A percentile compares a stretch with the other conserved stretches of the same genome.
These are phyloP conservation scores for Trichoderma sp. DNA, from an alignment of 2,329 filamentous ascomycete species.

Conservation along the genomic window DNA sequence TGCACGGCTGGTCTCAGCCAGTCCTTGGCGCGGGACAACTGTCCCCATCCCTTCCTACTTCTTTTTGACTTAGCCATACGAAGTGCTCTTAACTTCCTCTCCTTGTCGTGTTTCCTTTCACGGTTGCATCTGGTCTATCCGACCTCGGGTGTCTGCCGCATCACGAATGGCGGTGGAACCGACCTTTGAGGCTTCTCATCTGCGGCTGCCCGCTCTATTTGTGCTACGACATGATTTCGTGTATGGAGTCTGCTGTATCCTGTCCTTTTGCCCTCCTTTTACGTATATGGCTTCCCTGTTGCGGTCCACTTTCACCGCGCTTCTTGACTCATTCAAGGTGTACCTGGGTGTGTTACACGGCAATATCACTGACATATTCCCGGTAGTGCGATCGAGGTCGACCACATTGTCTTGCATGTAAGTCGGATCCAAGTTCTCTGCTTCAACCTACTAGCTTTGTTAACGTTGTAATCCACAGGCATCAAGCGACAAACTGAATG, in stretches of 20 bases:
- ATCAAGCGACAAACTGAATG: conserved; percentile 76
- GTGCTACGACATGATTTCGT: neutral
- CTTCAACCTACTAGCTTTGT: neutral
- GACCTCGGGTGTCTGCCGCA: neutral
- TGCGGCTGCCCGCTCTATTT: neutral
- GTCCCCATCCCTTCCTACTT: neutral
- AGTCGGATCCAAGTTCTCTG: conserved; percentile 29
- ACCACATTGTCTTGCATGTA: conserved; percentile 66
- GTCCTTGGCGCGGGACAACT: neutral
- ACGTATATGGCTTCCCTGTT: neutral
- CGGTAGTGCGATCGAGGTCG: conserved; percentile 69
- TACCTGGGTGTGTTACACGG: neutral
- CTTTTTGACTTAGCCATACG: neutral
- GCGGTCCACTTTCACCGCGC: neutral
- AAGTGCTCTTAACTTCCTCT: neutral
- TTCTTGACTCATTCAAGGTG: neutral
- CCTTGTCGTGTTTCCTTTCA: neutral
- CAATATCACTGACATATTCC: neutral
- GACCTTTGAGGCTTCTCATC: neutral
- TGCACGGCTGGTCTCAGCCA: neutral
- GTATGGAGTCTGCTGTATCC: neutral
- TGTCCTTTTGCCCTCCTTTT: neutral
- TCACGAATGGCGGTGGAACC: neutral
- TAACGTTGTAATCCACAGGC: conserved; percentile 44
- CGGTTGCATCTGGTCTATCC: neutral